A percentile compares a stretch with the other conserved stretches of the same genome.
Evolutionary conservation across 1,139 yeast species (phyloP).

Genomic region (Blastobotrys aristatus): DNA sequence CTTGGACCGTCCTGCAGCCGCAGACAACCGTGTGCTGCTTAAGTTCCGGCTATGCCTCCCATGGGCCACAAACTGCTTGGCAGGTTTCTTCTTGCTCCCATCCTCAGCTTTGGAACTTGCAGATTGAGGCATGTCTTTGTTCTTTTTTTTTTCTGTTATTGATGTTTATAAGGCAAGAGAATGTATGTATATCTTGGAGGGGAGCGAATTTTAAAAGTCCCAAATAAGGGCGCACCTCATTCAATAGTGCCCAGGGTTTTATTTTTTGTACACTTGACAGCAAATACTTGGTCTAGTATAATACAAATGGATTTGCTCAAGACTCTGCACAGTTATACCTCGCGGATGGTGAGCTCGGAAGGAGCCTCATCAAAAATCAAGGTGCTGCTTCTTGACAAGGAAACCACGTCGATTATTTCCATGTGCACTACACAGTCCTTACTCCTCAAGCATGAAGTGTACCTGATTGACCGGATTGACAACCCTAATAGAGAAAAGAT

Average conservation of each 20-base stretch:
- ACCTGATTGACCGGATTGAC: conserved; percentile 67
- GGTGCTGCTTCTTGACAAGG: conserved; percentile 71
- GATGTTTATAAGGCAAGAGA: too few species aligned
- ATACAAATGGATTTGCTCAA: conserved; percentile 47
- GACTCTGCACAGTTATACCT: conserved; percentile 48
- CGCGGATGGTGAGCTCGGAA: conserved; percentile 40
- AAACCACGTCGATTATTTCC: conserved; percentile 79
- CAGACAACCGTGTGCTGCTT: conserved; percentile 18
- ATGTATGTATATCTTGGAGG: too few species aligned
- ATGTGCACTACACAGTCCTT: conserved; percentile 85
- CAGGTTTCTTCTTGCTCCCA: conserved; percentile 7
- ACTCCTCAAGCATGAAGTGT: conserved; percentile 73
- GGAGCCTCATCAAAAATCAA: conserved; percentile 45
- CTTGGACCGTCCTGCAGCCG: neutral
- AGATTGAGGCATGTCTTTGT: neutral
- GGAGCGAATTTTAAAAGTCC: too few species aligned
- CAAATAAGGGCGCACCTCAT: too few species aligned
- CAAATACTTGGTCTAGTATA: too few species aligned
- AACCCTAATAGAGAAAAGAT: conserved; percentile 64
- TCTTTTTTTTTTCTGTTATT: neutral
- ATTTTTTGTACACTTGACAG: too few species aligned
- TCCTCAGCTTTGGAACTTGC: neutral
- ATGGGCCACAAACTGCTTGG: conserved; percentile 21
- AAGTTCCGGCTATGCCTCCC: conserved; percentile 18
- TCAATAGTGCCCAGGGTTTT: too few species aligned